These are phyloP conservation scores for Astrephomene gubernaculifera DNA, from an alignment of 139 green algal species.

Conservation along the genomic window DNA sequence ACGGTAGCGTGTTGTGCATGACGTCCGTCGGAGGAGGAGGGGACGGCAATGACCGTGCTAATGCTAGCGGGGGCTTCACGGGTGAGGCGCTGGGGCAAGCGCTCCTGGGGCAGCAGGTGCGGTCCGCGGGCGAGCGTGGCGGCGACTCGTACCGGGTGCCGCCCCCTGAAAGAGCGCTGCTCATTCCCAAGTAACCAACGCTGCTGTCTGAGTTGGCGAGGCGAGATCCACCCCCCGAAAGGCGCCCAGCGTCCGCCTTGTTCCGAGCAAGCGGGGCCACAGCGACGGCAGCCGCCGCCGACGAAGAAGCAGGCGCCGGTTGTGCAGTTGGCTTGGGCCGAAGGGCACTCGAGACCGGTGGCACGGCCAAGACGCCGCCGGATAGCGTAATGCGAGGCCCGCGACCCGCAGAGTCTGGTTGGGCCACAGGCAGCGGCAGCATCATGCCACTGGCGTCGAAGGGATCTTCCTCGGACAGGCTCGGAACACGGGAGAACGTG, in stretches of 20 bases:
- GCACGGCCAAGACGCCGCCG: conserved; percentile 8
- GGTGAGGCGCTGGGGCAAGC: conserved; percentile 6
- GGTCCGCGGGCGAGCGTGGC: conserved; percentile 20
- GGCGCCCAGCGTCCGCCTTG: too few species aligned
- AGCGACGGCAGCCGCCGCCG: too few species aligned
- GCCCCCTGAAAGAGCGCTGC: too few species aligned
- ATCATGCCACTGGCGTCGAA: too few species aligned
- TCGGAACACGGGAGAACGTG: background rate
- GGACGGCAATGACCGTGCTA: background rate
- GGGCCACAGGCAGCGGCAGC: too few species aligned
- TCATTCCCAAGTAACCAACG: too few species aligned
- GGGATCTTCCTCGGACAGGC: background rate
- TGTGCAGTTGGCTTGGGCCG: too few species aligned
- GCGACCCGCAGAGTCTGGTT: background rate
- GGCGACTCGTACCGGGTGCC: conserved; percentile 13
- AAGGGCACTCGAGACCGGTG: too few species aligned
- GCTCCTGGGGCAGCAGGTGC: background rate
- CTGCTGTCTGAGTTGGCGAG: too few species aligned
- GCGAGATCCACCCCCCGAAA: too few species aligned
- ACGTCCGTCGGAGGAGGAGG: background rate
- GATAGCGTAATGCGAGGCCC: conserved; percentile 27
- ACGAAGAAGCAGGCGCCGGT: too few species aligned
- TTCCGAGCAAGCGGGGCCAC: too few species aligned
- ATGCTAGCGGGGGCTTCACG: conserved; percentile 13
- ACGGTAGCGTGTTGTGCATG: background rate